These are phyloP conservation scores for Hyphodiscus sp. DNA, from an alignment of 2,329 filamentous ascomycete species.

Conservation along the genomic window DNA sequence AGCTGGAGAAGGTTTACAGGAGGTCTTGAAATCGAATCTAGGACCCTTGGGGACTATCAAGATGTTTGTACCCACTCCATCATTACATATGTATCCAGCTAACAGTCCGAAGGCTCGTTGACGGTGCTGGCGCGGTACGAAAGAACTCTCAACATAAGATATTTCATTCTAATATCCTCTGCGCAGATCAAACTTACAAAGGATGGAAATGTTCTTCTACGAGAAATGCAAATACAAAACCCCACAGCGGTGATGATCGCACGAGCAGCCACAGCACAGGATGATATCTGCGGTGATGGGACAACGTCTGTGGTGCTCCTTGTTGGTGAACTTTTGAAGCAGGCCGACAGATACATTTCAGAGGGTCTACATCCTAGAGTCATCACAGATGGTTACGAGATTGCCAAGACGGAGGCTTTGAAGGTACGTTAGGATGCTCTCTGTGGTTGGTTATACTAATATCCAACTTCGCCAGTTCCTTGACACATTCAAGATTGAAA, in stretches of 20 bases:
- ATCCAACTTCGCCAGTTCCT: constrained; percentile 58
- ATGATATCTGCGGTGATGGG: constrained; percentile 96
- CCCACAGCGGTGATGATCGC: constrained; percentile 86
- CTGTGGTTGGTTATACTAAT: constrained; percentile 9
- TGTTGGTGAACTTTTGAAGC: constrained; percentile 95
- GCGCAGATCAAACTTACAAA: constrained; percentile 94
- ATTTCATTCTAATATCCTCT: constrained; percentile 17
- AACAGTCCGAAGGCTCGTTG: constrained; percentile 49
- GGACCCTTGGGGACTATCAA: constrained; percentile 93
- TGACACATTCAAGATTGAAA: constrained; percentile 83
- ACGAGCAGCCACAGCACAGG: constrained; percentile 87
- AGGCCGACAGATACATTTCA: constrained; percentile 91
- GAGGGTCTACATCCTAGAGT: constrained; percentile 96
- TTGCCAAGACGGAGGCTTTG: constrained; percentile 86
- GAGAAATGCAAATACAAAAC: constrained; percentile 93
- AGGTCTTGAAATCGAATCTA: constrained; percentile 95
- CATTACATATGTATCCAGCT: constrained; percentile 12
- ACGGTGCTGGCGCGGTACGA: constrained; percentile 61
- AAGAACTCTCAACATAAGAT: constrained; percentile 10
- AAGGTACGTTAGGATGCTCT: constrained; percentile 51
- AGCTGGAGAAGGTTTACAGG: constrained; percentile 84
- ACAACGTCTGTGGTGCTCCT: constrained; percentile 94
- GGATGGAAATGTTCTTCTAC: constrained; percentile 82
- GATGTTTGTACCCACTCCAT: constrained; percentile 53
- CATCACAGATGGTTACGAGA: constrained; percentile 95